These are phyloP conservation scores for Quercus agrifolia DNA, from an alignment of 306 rosid species.

Conservation along the genomic window DNA sequence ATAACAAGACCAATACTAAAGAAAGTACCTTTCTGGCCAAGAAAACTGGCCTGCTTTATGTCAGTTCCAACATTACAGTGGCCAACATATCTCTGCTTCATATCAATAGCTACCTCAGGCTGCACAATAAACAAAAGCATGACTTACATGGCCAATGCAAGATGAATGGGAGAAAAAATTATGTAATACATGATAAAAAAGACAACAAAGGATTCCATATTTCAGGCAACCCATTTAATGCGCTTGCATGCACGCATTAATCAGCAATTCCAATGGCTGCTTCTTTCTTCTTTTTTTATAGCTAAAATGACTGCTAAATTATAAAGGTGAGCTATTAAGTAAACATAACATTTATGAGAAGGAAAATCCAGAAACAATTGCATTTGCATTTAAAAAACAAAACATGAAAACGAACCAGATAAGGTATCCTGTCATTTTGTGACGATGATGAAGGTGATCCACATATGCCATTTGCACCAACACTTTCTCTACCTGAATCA, in stretches of 20 bases:
- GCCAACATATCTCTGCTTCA: conserved; percentile 91
- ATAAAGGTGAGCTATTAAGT: not conserved
- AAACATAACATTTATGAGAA: conserved; percentile 4
- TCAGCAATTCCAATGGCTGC: not conserved
- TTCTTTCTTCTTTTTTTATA: too few species aligned
- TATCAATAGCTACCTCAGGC: conserved; percentile 84
- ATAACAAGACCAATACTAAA: not conserved
- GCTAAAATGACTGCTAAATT: not conserved
- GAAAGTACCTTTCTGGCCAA: conserved; percentile 83
- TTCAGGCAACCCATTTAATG: not conserved
- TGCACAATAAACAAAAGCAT: conserved; percentile 37
- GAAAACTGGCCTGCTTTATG: conserved; percentile 95
- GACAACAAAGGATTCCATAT: not conserved
- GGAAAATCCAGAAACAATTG: not conserved
- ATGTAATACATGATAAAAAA: not conserved
- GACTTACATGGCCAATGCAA: not conserved
- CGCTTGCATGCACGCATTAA: not conserved
- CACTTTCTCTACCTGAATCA: conserved; percentile 61
- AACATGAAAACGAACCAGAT: conserved; percentile 51
- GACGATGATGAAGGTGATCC: conserved; percentile 82
- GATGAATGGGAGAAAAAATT: conserved; percentile 8
- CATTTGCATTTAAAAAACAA: not conserved
- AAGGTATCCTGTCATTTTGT: conserved; percentile 48
- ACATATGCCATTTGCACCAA: conserved; percentile 54
- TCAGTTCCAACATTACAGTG: conserved; percentile 97